Percentiles rank a stretch among this genome's conserved stretches.
phyloP scores from a whole-genome alignment of 2,329 filamentous ascomycete genomes.

The Colletotrichum lini region DNA sequence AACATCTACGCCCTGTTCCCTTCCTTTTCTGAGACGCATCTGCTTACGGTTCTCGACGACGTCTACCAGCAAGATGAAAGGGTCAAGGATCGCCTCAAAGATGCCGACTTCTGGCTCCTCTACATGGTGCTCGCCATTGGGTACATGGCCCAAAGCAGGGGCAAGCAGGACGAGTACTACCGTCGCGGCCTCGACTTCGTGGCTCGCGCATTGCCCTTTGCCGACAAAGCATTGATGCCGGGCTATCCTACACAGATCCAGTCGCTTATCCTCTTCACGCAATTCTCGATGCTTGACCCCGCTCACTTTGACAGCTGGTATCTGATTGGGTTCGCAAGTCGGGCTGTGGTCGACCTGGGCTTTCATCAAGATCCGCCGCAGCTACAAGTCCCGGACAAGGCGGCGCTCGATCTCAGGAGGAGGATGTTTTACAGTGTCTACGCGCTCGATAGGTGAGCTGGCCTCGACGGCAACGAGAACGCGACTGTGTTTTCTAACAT shows the following conservation, averaged over 20 bases:
- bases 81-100: slow-evolving; percentile 62
- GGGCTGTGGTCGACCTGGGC: slow-evolving; percentile 90
- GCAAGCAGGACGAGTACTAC: slow-evolving; percentile 76
- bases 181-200: slow-evolving; percentile 69
- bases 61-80: slow-evolving; percentile 81
- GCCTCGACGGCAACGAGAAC: neutral
- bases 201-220: slow-evolving; percentile 78
- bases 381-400: slow-evolving; percentile 76
- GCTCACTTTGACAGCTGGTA: slow-evolving; percentile 96
- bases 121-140: slow-evolving; percentile 92
- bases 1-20: slow-evolving; percentile 87
- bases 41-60: slow-evolving; percentile 85
- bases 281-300: slow-evolving; percentile 92
- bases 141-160: slow-evolving; percentile 80
- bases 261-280: slow-evolving; percentile 85
- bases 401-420: slow-evolving; percentile 82
- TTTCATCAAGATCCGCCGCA: slow-evolving; percentile 91
- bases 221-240: slow-evolving; percentile 87
- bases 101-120: slow-evolving; percentile 86
- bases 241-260: slow-evolving; percentile 90
- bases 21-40: slow-evolving; percentile 83
- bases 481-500: slow-evolving; percentile 10
- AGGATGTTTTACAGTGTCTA: slow-evolving; percentile 94
- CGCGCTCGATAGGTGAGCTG: slow-evolving; percentile 82
- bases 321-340: slow-evolving; percentile 88